Conservation (phyloP, 345 rosid species). For the Hibiscus mutabilis region DNA sequence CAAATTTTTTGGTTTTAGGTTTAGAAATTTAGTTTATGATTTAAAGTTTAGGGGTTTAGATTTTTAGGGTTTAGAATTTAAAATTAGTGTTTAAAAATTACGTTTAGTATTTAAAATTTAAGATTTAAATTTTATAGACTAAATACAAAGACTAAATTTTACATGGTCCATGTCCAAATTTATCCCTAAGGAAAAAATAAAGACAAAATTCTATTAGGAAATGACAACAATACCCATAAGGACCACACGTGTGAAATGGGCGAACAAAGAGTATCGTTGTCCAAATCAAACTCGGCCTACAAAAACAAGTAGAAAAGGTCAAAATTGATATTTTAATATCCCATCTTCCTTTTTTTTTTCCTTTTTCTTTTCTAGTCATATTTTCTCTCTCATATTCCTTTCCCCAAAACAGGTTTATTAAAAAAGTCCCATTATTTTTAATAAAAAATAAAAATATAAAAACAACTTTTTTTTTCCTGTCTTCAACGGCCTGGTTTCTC, state of each 20-base stretch:
- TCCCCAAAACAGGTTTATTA: constrained; percentile 13
- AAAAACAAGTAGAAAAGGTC: neutral
- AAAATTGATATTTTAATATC: constrained; percentile 5
- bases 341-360: neutral
- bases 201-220: neutral
- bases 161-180: no score
- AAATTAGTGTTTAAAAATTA: no score
- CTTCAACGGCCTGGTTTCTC: constrained; percentile 17
- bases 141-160: no score
- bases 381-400: neutral
- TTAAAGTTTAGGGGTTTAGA: no score
- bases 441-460: neutral
- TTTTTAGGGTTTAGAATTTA: no score
- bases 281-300: neutral
- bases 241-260: neutral
- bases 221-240: neutral
- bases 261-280: neutral
- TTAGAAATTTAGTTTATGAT: no score
- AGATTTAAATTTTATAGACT: no score
- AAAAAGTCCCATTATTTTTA: neutral
- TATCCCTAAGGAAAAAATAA: no score
- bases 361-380: neutral
- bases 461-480: neutral
- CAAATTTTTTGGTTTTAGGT: no score
- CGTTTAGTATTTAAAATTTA: no score